phyloP scores from a whole-genome alignment of 2,329 filamentous ascomycete genomes.

The Scytalidium lignicola region DNA sequence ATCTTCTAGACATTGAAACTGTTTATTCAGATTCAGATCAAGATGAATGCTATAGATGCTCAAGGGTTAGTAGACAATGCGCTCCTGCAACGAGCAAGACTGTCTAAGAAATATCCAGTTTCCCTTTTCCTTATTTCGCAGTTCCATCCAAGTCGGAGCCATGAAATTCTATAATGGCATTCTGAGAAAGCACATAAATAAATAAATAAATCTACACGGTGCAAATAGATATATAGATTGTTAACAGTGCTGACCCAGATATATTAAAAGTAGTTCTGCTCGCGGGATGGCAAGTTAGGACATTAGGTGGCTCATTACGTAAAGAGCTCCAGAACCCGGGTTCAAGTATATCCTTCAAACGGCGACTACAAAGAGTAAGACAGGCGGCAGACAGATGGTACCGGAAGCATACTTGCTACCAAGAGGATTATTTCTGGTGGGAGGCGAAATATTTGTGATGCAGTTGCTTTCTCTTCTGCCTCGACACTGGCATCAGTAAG shows the following conservation, averaged over 20 bases:
- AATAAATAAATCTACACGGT: no score
- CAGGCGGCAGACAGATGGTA: conserved; percentile 8
- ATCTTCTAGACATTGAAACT: no score
- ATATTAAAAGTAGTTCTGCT: no score
- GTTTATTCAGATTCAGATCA: neutral
- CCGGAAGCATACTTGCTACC: conserved; percentile 10
- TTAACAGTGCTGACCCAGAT: no score
- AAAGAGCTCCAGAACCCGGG: conserved; percentile 6
- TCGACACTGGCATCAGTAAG: conserved; percentile 3
- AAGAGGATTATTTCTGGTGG: conserved; percentile 11
- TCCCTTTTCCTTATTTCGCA: neutral
- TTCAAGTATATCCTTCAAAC: conserved; percentile 9
- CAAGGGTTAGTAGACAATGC: neutral
- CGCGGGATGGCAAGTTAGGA: no score
- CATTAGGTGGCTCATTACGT: conserved; percentile 2
- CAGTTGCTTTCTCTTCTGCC: neutral
- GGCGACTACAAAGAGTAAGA: conserved; percentile 11
- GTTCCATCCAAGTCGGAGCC: neutral
- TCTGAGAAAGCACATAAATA: no score
- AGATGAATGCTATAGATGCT: neutral
- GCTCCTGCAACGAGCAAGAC: neutral
- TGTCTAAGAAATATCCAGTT: neutral
- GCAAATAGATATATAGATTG: no score
- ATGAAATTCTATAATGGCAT: no score
- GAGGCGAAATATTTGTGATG: conserved; percentile 7